Evolutionary conservation across 1,139 yeast genomes (phyloP).

Genomic region (Debaryomycetaceae sp.): DNA sequence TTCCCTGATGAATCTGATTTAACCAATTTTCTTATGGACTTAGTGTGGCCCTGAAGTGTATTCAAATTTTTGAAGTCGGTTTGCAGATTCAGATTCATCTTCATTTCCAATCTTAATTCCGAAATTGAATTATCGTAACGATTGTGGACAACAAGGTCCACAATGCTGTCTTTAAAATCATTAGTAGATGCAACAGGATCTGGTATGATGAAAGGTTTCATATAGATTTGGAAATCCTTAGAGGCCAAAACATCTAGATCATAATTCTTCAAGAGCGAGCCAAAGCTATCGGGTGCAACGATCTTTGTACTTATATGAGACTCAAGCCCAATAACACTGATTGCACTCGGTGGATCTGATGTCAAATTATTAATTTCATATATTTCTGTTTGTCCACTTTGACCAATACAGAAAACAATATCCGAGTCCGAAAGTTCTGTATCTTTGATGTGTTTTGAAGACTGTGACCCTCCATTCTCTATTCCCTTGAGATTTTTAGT

Average conservation of each 20-base stretch:
- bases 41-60: conserved; percentile 81
- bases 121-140: conserved; percentile 36
- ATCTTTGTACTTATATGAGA: conserved; percentile 11
- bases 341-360: conserved; percentile 41
- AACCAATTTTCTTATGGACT: conserved; percentile 64
- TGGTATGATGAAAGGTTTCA: conserved; percentile 5
- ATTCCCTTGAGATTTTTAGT: conserved; percentile 15
- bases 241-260: conserved; percentile 6
- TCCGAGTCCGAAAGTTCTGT: conserved; percentile 37
- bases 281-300: neutral
- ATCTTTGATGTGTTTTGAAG: conserved; percentile 10
- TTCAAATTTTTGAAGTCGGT: conserved; percentile 21
- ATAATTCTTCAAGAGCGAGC: conserved; percentile 1
- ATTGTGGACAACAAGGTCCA: conserved; percentile 36
- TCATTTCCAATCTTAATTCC: conserved; percentile 14
- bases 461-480: conserved; percentile 48
- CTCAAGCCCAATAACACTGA: conserved; percentile 8
- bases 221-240: conserved; percentile 13
- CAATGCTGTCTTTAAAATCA: conserved; percentile 12
- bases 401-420: conserved; percentile 51
- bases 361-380: conserved; percentile 20
- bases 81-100: neutral
- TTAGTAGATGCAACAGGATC: conserved; percentile 25
- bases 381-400: conserved; percentile 37
- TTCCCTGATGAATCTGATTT: conserved; percentile 47